Percentiles rank a stretch among this genome's conserved stretches.
Conservation (phyloP, 352 stramenopile species). For the Globisporangium ultimum region DNA sequence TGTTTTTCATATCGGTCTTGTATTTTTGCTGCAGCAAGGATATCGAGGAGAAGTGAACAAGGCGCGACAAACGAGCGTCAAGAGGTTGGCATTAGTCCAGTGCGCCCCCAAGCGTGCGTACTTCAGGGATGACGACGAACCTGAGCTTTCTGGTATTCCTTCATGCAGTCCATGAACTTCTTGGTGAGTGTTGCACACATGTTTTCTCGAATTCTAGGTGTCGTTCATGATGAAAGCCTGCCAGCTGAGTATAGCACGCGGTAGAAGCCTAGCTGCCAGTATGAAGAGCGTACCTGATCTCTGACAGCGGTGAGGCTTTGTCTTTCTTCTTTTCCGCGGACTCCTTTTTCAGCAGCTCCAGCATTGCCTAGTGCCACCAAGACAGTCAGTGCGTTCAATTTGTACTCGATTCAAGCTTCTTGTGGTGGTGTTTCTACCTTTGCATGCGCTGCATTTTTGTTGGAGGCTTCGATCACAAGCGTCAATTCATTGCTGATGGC, state of each 20-base stretch:
- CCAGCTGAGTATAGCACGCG: not conserved
- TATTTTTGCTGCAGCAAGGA: slow-evolving; percentile 90
- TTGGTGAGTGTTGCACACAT: slow-evolving; percentile 96
- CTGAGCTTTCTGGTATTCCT: slow-evolving; percentile 94
- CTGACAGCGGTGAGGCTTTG: slow-evolving; percentile 67
- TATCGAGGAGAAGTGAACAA: not conserved
- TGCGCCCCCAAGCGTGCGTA: not conserved
- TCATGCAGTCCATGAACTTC: slow-evolving; percentile 99
- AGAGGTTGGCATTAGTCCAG: not conserved
- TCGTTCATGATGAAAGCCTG: not conserved
- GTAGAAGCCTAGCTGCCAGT: not conserved
- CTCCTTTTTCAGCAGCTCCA: slow-evolving; percentile 93
- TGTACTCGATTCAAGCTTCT: not conserved
- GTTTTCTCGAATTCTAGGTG: slow-evolving; percentile 93
- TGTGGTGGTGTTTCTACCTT: slow-evolving; percentile 48
- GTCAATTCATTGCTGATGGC: slow-evolving; percentile 90
- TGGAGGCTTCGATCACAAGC: slow-evolving; percentile 90
- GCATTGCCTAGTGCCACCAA: slow-evolving; percentile 23
- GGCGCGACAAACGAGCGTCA: not conserved
- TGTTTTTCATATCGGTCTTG: slow-evolving; percentile 97
- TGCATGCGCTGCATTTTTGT: slow-evolving; percentile 88
- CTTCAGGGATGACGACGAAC: slow-evolving; percentile 3
- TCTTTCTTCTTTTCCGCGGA: slow-evolving; percentile 93
- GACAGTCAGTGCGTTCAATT: not conserved
- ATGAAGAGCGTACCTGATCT: slow-evolving; percentile 39